Evolutionary conservation across 176 grass and related monocot genomes (phyloP), one percentile per base, ranked within the genome.

Genomic region (Rhipidocladum racemiflorum): DNA sequence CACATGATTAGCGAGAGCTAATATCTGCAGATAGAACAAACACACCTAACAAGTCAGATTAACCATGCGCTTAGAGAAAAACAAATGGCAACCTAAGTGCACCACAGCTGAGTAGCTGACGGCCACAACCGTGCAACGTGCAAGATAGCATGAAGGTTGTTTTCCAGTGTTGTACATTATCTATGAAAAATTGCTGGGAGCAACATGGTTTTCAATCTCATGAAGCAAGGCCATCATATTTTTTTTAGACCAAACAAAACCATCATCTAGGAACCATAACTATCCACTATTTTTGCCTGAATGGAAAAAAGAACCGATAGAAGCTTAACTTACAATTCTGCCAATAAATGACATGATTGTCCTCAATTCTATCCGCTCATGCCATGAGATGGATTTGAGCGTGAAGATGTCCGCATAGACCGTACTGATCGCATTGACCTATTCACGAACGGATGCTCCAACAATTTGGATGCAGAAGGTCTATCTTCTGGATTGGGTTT

Each of bases 381-480:
- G 72, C 64, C 64, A 53, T 62, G 48, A 28, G 86, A 89, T 32
- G 72, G 91, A 85, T 87, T 84, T 36, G 81, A 79, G 55, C 83
- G 81, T 3, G 57, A 84, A 48, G 75, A 84, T 60, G 84, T 83
- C 61, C 88, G 82, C 79, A 90, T 69, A 30, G 88, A 90, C 51
- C 88, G 75, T 68, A 90, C 42, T 12, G 84, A 80, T 46, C 76
- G 75, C 63, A 94, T 72, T 15, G 86, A 88, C 68, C 63, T 85
- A 78, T 75, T 91, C 39, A 94, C 92, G 1, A 94, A 94, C 5
- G 89, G 89, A 85, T 94, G 92, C 27, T 89, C 87, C 72, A 94
- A 76, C 49, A 94, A 84, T 89, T 87, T 88, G 59, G 81, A 70
- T 35, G 89, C 89, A 54, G 81, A 82, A 17, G 92, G 92, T 51